Percentiles rank a stretch among this genome's conserved stretches.
phyloP scores from a whole-genome alignment of 208 protist genomes.

The Acanthamoeba culbertsoni region DNA sequence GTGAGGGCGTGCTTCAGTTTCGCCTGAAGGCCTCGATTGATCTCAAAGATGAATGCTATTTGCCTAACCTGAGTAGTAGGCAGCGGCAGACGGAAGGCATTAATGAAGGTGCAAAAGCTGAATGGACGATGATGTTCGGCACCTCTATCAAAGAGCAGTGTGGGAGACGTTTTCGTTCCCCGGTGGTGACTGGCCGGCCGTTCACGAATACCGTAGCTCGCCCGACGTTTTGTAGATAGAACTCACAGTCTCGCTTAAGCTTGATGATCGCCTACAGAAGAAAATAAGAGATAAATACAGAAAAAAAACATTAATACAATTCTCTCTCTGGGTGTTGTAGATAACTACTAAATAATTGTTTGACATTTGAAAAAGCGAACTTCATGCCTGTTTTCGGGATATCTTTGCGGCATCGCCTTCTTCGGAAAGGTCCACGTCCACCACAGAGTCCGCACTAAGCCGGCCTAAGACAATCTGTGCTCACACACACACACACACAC shows the following conservation, averaged over 20 bases:
- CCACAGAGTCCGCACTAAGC: neutral
- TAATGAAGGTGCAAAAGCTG: neutral
- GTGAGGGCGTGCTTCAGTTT: neutral
- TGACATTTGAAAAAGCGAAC: neutral
- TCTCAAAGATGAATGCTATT: conserved; percentile 5
- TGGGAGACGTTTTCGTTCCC: neutral
- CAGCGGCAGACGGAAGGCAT: neutral
- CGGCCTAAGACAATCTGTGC: conserved; percentile 25
- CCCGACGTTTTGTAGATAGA: conserved; percentile 26
- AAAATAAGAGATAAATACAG: neutral
- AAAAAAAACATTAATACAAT: neutral
- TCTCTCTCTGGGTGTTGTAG: neutral
- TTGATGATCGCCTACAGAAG: conserved; percentile 4
- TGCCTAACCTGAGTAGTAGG: neutral
- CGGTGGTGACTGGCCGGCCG: neutral
- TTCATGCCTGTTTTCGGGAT: neutral
- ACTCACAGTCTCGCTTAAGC: conserved; percentile 32
- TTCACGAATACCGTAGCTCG: neutral
- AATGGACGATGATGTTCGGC: neutral
- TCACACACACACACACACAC: neutral
- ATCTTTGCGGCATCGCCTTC: conserved; percentile 27
- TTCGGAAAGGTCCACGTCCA: conserved; percentile 27
- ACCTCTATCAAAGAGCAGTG: conserved; percentile 28
- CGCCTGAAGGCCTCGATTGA: neutral
- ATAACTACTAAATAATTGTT: neutral